These are phyloP conservation scores for Pezicula radicicola DNA, from an alignment of 2,329 filamentous ascomycete species.

Conservation along the genomic window DNA sequence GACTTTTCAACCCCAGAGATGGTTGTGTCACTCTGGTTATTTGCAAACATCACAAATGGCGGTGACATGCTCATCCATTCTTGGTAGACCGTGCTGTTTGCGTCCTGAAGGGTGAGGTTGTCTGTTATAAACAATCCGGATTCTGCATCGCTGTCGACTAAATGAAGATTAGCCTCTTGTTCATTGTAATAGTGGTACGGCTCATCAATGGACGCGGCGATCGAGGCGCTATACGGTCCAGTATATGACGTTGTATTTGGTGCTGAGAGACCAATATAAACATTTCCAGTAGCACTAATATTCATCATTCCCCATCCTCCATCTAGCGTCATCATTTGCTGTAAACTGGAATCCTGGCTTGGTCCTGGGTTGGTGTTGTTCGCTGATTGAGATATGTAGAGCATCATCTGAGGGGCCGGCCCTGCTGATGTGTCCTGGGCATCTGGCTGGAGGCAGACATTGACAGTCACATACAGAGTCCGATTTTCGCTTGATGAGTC, in stretches of 20 bases:
- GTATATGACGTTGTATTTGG: slow-evolving; percentile 50
- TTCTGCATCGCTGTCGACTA: slow-evolving; percentile 80
- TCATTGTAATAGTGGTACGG: slow-evolving; percentile 67
- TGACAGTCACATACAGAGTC: slow-evolving; percentile 75
- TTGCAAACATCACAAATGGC: slow-evolving; percentile 77
- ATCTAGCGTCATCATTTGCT: slow-evolving; percentile 18
- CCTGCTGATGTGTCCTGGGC: slow-evolving; percentile 16
- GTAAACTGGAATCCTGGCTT: slow-evolving; percentile 17
- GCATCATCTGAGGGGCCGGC: slow-evolving; percentile 67
- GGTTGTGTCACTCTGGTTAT: slow-evolving; percentile 54
- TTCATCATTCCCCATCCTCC: slow-evolving; percentile 45
- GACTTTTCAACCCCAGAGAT: slow-evolving; percentile 74
- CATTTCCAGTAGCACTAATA: slow-evolving; percentile 57
- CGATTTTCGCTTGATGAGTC: slow-evolving; percentile 10
- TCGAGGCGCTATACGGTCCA: slow-evolving; percentile 73
- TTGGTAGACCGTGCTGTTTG: slow-evolving; percentile 44
- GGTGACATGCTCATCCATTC: slow-evolving; percentile 53
- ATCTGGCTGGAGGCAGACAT: slow-evolving; percentile 75
- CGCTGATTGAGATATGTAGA: slow-evolving; percentile 70
- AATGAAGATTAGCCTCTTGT: slow-evolving; percentile 50
- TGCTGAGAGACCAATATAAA: slow-evolving; percentile 76
- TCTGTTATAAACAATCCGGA: slow-evolving; percentile 77
- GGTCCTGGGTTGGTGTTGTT: slow-evolving; percentile 67
- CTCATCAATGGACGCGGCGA: slow-evolving; percentile 78
- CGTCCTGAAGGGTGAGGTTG: slow-evolving; percentile 57